Conservation (phyloP, 2,329 filamentous ascomycete species). For the Neonectria magnoliae region DNA sequence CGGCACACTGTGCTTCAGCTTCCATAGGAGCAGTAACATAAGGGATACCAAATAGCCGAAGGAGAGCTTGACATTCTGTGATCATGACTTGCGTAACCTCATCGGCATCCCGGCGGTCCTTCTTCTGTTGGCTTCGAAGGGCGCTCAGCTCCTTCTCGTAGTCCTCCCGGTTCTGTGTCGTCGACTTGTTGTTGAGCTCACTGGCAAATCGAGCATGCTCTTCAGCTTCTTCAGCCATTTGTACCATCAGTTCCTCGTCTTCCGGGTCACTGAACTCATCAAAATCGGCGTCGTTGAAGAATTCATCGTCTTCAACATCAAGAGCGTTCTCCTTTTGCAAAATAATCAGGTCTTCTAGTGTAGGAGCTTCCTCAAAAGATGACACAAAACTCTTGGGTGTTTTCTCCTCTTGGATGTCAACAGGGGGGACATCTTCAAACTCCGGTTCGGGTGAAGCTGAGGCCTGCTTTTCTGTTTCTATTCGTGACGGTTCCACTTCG, state of each 20-base stretch:
- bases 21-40: slow-evolving; percentile 99
- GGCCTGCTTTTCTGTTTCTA: slow-evolving; percentile 43
- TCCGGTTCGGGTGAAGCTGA: slow-evolving; percentile 50
- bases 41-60: slow-evolving; percentile 90
- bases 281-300: slow-evolving; percentile 70
- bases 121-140: slow-evolving; percentile 92
- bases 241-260: slow-evolving; percentile 87
- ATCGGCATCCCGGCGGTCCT: slow-evolving; percentile 93
- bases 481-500: slow-evolving; percentile 8
- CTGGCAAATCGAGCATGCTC: slow-evolving; percentile 94
- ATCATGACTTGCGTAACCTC: slow-evolving; percentile 98
- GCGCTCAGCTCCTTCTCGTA: slow-evolving; percentile 90
- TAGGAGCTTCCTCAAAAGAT: slow-evolving; percentile 28
- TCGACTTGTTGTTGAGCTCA: slow-evolving; percentile 80
- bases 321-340: slow-evolving; percentile 8
- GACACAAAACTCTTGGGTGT: slow-evolving; percentile 25
- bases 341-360: neutral
- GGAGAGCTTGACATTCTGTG: slow-evolving; percentile 89
- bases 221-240: slow-evolving; percentile 89
- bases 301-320: slow-evolving; percentile 51
- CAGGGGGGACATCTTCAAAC: slow-evolving; percentile 49
- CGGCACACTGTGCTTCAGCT: slow-evolving; percentile 96
- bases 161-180: slow-evolving; percentile 75
- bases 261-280: slow-evolving; percentile 86
- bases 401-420: slow-evolving; percentile 19